A percentile compares a stretch with the other conserved stretches of the same genome.
Conservation (phyloP, 2,329 filamentous ascomycete species). For the Diaporthe citri region DNA sequence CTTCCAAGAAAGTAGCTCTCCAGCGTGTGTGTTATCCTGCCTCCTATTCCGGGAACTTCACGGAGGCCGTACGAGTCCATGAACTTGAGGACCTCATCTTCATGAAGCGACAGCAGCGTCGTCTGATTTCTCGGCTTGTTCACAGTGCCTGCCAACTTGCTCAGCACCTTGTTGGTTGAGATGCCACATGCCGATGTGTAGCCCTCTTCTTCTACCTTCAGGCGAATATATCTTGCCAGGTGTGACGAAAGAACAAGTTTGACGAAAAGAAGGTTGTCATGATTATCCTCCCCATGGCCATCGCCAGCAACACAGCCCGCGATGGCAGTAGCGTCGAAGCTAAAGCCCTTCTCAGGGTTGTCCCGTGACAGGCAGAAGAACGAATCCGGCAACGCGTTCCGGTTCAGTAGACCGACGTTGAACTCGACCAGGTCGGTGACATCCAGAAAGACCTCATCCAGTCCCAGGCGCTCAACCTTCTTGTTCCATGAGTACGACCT, state of each 20-base stretch:
- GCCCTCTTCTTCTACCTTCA: constrained; percentile 79
- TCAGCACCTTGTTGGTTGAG: constrained; percentile 86
- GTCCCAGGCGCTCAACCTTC: constrained; percentile 84
- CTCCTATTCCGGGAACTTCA: constrained; percentile 87
- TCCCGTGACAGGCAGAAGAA: constrained; percentile 83
- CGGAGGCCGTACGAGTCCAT: constrained; percentile 82
- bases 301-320: constrained; percentile 68
- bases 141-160: constrained; percentile 85
- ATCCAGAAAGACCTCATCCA: constrained; percentile 91
- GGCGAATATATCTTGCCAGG: constrained; percentile 80
- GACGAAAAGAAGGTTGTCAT: constrained; percentile 55
- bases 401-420: constrained; percentile 80
- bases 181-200: constrained; percentile 92
- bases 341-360: constrained; percentile 85
- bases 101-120: constrained; percentile 77
- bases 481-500: constrained; percentile 81
- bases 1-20: constrained; percentile 66
- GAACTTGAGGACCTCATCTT: constrained; percentile 71
- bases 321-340: constrained; percentile 77
- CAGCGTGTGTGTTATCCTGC: constrained; percentile 72
- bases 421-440: constrained; percentile 89
- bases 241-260: constrained; percentile 85
- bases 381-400: constrained; percentile 71
- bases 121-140: constrained; percentile 93
- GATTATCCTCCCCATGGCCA: background rate